Base-by-base conservation (phyloP, 176 grass and related monocot species). In the Phoenix roebelenii region DNA sequence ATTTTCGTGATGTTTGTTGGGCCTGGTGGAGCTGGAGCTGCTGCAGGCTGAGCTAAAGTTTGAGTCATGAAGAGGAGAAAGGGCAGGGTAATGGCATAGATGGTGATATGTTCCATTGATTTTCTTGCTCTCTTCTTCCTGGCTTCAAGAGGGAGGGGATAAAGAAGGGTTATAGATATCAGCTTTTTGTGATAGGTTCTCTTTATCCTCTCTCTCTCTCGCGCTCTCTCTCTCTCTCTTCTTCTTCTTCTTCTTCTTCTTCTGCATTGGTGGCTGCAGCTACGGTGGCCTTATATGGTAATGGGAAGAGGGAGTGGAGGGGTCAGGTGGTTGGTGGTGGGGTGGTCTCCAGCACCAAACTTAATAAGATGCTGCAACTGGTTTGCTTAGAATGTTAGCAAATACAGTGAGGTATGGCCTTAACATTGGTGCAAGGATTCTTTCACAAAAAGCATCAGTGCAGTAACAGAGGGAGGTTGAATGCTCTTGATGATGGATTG, bases 1-100 rank as follows among this genome's bases (percentile, higher is more conserved):
- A 98, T 71, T 23, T 72, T 82, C 0, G 84, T 89, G 88, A 98
- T 85, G 82, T 98, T 98, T 14, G 72, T 35, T 3, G 84, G 70
- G 14, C 84, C 84, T 3, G 93, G 51, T 3, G 60, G 73, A 25
- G 67, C 67, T 2, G 79, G 79, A 7, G 79, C 54, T 1, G 67
- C 18, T 23, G 73, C 79, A 5, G 61, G 30, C 67, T 82, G 79
- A 10, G 67, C 79, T 25, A 22, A 51, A 28, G 72, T 22, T 10
- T 62, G 66, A 15, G 15, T 15, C 4, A 25, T 22, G 1, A 64
- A 14, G 49, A 76, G 32, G 57, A 77, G 56, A 58, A 66, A 62
- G 15, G 63, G 49, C 16, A 82, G 30, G 29, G 67, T 6, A 29
- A 72, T 22, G 52, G 57, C 14, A 25, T 54, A 23, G 58, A 23